Evolutionary conservation across 805 yeast genomes (phyloP).

Genomic region (Barnettozyma pratensis): DNA sequence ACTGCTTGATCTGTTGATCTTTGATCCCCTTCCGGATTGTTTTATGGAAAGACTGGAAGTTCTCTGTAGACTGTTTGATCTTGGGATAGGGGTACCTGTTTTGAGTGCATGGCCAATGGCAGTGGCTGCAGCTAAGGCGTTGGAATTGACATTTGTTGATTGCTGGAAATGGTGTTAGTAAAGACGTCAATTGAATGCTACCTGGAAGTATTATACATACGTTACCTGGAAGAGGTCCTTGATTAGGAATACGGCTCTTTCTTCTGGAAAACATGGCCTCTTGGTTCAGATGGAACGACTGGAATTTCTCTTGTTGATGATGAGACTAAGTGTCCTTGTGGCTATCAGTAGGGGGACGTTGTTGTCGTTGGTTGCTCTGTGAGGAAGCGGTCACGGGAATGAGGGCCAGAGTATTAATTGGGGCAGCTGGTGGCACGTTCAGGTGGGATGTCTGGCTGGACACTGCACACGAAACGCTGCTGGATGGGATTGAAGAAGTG

Average conservation of each 20-base stretch:
- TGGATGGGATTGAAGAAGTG: too few relatives aligned
- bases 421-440: too few relatives aligned
- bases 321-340: too few relatives aligned
- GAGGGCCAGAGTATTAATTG: too few relatives aligned
- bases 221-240: conserved; percentile 11
- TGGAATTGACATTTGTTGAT: conserved; percentile 32
- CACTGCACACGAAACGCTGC: too few relatives aligned
- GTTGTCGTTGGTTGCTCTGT: too few relatives aligned
- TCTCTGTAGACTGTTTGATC: conserved; percentile 25
- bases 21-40: conserved; percentile 1
- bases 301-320: too few relatives aligned
- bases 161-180: conserved; percentile 14
- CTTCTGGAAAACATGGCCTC: conserved; percentile 8
- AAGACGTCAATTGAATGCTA: neutral
- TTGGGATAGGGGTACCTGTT: conserved; percentile 26
- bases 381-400: too few relatives aligned
- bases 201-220: neutral
- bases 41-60: conserved; percentile 18
- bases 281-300: neutral
- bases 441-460: too few relatives aligned
- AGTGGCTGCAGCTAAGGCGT: conserved; percentile 61
- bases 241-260: conserved; percentile 10
- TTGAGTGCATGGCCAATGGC: conserved; percentile 47
- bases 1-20: conserved; percentile 17
- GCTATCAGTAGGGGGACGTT: too few relatives aligned